Evolutionary conservation across 108 stramenopile genomes (phyloP), one percentile per base, ranked within the genome.

Genomic region (Pelagomonas calceolata): DNA sequence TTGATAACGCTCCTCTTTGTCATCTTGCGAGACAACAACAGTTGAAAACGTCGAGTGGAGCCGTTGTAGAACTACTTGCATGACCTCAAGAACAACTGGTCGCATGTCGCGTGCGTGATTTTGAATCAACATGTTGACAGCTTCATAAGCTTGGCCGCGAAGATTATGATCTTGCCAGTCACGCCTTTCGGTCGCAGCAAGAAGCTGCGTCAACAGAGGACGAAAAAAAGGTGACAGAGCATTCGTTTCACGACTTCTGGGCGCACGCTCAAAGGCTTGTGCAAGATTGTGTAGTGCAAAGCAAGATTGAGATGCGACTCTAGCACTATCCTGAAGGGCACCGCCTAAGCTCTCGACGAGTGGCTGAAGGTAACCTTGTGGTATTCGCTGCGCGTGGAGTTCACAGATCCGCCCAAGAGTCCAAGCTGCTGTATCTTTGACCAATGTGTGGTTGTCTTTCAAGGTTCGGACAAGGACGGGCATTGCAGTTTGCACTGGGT

Each of bases 211-310:
- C 34, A 96, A 72, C 34, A 95, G 78, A 0, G 71, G 71, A 44
- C 81, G 75, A 85, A 96, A 88, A 76, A 86, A 90, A 9, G 73
- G 79, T 31, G 88, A 87, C 36, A 97, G 78, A 29, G 78, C 72
- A 76, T 95, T 95, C 34, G 92, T 87, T 32, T 82, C 86, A 33
- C 79, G 75, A 16, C 82, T 79, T 34, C 80, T 78, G 10, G 76
- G 78, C 29, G 76, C 71, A 45, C 81, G 73, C 60, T 87, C 78
- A 65, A 90, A 86, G 12, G 89, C 89, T 64, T 79, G 79, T 0
- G 92, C 93, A n/a, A 97, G 74, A 65, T 92, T 92, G 89, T 91
- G 90, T 44, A 97, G 80, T 14, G 92, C 95, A 43, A 85, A 89
- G 76, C 91, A 93, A 17, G 92, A 91, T 70, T 92, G 91, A 33